These are phyloP conservation scores for Lipomyces yamadae DNA, from an alignment of 805 yeast species.

Conservation along the genomic window DNA sequence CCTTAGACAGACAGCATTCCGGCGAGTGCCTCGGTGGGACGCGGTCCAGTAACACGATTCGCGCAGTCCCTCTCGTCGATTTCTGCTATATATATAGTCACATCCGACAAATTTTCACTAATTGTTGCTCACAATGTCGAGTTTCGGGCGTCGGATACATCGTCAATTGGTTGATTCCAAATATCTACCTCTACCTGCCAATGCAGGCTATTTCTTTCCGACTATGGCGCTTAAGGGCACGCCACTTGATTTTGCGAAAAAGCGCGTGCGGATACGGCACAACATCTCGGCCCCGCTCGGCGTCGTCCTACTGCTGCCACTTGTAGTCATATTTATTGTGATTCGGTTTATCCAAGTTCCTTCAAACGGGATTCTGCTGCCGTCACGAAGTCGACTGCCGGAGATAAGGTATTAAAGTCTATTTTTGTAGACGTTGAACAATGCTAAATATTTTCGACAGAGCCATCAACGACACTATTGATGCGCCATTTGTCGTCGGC, in stretches of 20 bases:
- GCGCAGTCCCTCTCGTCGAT: not conserved
- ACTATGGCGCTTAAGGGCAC: not conserved
- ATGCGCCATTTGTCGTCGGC: conserved; percentile 59
- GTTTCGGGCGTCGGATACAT: not conserved
- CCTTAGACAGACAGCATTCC: not conserved
- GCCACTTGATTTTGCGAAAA: conserved; percentile 19
- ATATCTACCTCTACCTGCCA: not conserved
- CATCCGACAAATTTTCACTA: not conserved
- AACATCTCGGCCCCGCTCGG: conserved; percentile 29
- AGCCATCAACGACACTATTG: conserved; percentile 41
- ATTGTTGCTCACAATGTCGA: not conserved
- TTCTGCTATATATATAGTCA: not conserved
- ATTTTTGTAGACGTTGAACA: not conserved
- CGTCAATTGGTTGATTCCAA: conserved; percentile 1
- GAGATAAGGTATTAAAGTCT: conserved; percentile 14
- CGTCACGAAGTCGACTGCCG: conserved; percentile 14
- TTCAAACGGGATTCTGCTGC: conserved; percentile 1
- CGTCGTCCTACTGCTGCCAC: conserved; percentile 18
- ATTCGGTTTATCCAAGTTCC: conserved; percentile 7
- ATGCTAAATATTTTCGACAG: conserved; percentile 3
- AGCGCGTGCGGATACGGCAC: conserved; percentile 33
- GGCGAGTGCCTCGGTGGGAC: not conserved
- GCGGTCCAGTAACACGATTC: not conserved
- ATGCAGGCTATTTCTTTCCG: conserved; percentile 3
- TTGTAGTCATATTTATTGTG: conserved; percentile 16